Percentiles rank a stretch among this genome's conserved stretches.
Conservation (phyloP, 192 early-diverging fungal genomes). For the Entomortierella parvispora region DNA sequence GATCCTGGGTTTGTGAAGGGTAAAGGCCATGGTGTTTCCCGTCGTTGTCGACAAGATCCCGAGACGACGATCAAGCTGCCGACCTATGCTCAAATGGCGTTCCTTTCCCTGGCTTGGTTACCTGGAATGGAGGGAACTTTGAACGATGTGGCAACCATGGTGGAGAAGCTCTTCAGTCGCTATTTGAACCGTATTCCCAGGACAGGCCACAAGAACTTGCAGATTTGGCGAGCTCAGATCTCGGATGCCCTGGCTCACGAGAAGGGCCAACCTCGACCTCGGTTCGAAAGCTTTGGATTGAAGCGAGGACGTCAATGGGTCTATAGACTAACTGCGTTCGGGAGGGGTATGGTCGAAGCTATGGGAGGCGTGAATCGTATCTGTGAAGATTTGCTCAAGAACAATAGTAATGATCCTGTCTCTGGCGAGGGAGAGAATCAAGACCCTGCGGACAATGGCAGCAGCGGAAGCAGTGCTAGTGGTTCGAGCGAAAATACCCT, state of each 20-base stretch:
- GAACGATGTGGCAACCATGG: conserved; percentile 48
- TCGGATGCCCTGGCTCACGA: conserved; percentile 51
- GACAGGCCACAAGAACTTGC: conserved; percentile 49
- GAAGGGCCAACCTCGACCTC: conserved; percentile 46
- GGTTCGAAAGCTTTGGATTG: conserved; percentile 48
- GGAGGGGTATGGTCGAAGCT: conserved; percentile 29
- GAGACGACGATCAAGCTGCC: conserved; percentile 32
- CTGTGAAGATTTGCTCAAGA: conserved; percentile 42
- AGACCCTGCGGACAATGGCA: no score
- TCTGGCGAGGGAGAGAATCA: conserved; percentile 4
- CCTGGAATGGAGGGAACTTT: conserved; percentile 36
- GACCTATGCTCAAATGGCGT: conserved; percentile 51
- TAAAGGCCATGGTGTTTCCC: conserved; percentile 35
- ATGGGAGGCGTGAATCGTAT: conserved; percentile 44
- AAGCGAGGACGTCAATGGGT: conserved; percentile 51
- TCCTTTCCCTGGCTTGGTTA: conserved; percentile 44
- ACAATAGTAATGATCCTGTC: conserved; percentile 25
- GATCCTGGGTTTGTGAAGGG: conserved; percentile 52
- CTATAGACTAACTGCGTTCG: conserved; percentile 42
- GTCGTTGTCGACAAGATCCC: conserved; percentile 27
- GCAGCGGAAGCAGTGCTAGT: no score
- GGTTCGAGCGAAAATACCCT: no score
- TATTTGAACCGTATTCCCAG: conserved; percentile 45
- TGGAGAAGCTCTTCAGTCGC: conserved; percentile 43
- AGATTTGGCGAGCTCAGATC: conserved; percentile 52